A percentile compares a stretch with the other conserved stretches of the same genome.
Conservation (phyloP, 2,329 filamentous ascomycete genomes). For the Thelonectria olida region DNA sequence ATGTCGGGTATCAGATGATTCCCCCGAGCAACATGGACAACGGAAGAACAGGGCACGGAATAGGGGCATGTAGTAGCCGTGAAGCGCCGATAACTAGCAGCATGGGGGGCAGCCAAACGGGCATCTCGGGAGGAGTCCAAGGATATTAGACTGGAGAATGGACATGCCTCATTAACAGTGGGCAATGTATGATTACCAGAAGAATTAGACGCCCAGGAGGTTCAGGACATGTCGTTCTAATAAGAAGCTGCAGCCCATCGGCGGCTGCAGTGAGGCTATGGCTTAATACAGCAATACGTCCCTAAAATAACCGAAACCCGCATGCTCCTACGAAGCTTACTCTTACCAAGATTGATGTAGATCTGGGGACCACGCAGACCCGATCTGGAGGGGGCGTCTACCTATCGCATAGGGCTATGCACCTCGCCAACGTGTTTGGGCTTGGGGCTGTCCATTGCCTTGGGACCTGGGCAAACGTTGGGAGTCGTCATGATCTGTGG, state of each 20-base stretch:
- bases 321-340: not conserved
- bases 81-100: constrained; percentile 4
- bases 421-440: not conserved
- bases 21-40: too few species aligned
- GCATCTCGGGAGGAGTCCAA: constrained; percentile 14
- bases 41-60: too few species aligned
- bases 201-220: constrained; percentile 27
- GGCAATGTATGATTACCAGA: constrained; percentile 12
- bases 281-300: constrained; percentile 49
- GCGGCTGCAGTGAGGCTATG: constrained; percentile 49
- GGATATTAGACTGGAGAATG: constrained; percentile 8
- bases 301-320: constrained; percentile 44
- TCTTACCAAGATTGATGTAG: not conserved
- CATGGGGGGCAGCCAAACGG: not conserved
- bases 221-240: constrained; percentile 29
- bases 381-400: not conserved
- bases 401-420: not conserved
- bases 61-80: constrained; percentile 4
- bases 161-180: not conserved
- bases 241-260: constrained; percentile 43
- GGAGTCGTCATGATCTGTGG: not conserved
- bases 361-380: not conserved
- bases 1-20: not conserved
- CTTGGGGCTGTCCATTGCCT: not conserved
- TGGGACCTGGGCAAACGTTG: not conserved